These are phyloP conservation scores for Chaetomium fimeti DNA, from an alignment of 495 filamentous ascomycete species.

Conservation along the genomic window DNA sequence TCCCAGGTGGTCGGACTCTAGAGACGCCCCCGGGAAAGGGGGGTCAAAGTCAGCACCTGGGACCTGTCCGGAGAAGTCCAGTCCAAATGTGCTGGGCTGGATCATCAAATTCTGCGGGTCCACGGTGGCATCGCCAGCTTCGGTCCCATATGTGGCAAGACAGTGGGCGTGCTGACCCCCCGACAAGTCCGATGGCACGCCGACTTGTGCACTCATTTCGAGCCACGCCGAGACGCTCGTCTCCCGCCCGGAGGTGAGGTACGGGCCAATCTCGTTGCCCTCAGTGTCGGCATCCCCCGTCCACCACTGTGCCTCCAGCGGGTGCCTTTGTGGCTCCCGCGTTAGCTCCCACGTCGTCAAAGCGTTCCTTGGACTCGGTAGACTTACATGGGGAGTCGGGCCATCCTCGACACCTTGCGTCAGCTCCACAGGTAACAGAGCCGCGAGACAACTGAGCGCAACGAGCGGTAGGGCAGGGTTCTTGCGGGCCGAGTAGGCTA, in stretches of 20 bases:
- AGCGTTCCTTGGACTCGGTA: not conserved
- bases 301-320: not conserved
- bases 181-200: not conserved
- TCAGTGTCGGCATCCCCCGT: not conserved
- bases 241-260: not conserved
- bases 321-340: not conserved
- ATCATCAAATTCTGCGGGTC: not conserved
- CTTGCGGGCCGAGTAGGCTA: not conserved
- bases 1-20: not conserved
- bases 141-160: not conserved
- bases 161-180: not conserved
- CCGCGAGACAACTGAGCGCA: not conserved
- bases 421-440: constrained; percentile 6
- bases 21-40: not conserved
- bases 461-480: not conserved
- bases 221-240: not conserved
- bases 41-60: not conserved
- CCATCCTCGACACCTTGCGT: not conserved
- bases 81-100: not conserved
- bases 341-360: not conserved
- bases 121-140: not conserved
- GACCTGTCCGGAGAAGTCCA: not conserved
- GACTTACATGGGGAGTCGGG: not conserved
- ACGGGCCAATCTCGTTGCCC: not conserved
- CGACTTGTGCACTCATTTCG: not conserved